A percentile compares a stretch with the other conserved stretches of the same genome.
phyloP scores from a whole-genome alignment of 2,329 filamentous ascomycete species.

The Microsporum audouinii region DNA sequence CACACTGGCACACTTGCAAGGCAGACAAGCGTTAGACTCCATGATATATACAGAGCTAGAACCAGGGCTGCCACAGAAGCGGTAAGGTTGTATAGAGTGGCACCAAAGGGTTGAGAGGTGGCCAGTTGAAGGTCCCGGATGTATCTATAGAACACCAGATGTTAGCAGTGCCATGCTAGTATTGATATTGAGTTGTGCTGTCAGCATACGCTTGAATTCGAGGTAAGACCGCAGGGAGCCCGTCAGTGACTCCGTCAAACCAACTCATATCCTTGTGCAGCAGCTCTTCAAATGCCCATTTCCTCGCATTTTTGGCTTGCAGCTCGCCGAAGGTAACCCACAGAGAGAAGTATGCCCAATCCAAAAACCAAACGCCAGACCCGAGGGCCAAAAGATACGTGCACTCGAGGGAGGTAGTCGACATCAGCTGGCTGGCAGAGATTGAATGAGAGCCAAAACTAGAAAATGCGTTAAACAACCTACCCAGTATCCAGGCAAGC shows the following conservation, averaged over 20 bases:
- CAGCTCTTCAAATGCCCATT: constrained; percentile 54
- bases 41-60: constrained; percentile 68
- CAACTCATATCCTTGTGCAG: constrained; percentile 65
- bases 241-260: constrained; percentile 65
- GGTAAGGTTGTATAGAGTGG: constrained; percentile 53
- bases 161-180: background rate
- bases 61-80: constrained; percentile 54
- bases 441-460: constrained; percentile 49
- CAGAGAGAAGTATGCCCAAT: constrained; percentile 52
- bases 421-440: constrained; percentile 41
- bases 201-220: constrained; percentile 58
- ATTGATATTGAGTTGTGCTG: background rate
- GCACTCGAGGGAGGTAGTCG: constrained; percentile 48
- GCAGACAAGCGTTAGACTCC: constrained; percentile 71
- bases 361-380: constrained; percentile 53
- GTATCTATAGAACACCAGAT: constrained; percentile 45
- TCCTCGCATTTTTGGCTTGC: constrained; percentile 57
- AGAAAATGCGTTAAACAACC: constrained; percentile 61
- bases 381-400: constrained; percentile 54
- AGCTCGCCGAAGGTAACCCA: constrained; percentile 75
- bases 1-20: constrained; percentile 62
- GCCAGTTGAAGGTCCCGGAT: constrained; percentile 70
- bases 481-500: constrained; percentile 60
- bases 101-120: constrained; percentile 67
- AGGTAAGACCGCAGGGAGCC: constrained; percentile 59